Evolutionary conservation across 1,139 yeast genomes (phyloP).

Genomic region (Taphrina communis): DNA sequence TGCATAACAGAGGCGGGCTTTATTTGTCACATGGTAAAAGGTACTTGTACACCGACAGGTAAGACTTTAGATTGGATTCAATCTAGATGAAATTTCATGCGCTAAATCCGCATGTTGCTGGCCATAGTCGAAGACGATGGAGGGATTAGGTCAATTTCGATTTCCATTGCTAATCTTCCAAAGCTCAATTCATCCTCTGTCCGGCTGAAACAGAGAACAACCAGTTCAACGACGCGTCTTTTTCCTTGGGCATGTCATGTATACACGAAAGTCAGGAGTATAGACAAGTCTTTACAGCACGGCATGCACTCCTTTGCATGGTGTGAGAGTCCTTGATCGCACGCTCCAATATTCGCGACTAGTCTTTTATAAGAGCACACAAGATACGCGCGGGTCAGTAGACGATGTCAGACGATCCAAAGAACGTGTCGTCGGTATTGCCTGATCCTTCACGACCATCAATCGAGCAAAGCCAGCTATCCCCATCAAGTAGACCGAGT

Average conservation of each 20-base stretch:
- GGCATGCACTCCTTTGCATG: too few relatives aligned
- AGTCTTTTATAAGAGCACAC: too few relatives aligned
- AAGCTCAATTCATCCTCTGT: background rate
- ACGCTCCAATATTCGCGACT: too few relatives aligned
- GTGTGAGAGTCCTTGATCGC: too few relatives aligned
- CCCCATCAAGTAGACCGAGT: background rate
- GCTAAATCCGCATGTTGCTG: background rate
- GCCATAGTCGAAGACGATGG: background rate
- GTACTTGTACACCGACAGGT: conserved; percentile 7
- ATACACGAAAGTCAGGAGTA: too few relatives aligned
- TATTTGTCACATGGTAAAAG: background rate
- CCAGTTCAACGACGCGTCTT: too few relatives aligned
- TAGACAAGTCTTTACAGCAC: too few relatives aligned
- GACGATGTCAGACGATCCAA: background rate
- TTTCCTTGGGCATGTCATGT: too few relatives aligned
- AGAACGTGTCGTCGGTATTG: background rate
- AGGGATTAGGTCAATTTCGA: background rate
- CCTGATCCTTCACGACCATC: background rate
- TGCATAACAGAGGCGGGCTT: conserved; percentile 7
- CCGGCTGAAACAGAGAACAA: too few relatives aligned
- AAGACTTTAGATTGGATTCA: background rate
- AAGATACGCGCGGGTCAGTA: too few relatives aligned
- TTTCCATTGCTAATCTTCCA: background rate
- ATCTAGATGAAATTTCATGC: conserved; percentile 3
- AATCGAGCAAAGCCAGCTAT: background rate